A percentile compares a stretch with the other conserved stretches of the same genome.
Evolutionary conservation across 2,329 filamentous ascomycete genomes (phyloP).

Genomic region (Stachybotrys chartarum): DNA sequence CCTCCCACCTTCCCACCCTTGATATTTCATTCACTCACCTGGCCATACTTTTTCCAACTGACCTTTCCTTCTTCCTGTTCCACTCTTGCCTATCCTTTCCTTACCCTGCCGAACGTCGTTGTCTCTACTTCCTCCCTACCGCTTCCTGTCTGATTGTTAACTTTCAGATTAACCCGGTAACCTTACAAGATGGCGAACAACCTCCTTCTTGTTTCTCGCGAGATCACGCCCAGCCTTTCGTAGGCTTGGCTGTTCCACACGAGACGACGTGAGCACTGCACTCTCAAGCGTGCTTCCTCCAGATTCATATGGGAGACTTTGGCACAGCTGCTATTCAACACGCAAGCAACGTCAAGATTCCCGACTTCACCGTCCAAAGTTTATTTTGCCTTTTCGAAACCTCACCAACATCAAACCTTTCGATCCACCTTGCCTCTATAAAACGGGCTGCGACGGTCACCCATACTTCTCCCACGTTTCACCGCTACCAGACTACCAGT

Average conservation of each 20-base stretch:
- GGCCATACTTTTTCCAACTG: constrained; percentile 7
- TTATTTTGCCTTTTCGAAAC: not conserved
- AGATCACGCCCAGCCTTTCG: constrained; percentile 15
- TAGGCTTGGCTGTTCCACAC: constrained; percentile 11
- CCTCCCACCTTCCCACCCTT: no score
- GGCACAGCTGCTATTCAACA: no score
- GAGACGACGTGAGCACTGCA: constrained; percentile 12
- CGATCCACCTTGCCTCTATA: no score
- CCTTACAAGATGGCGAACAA: constrained; percentile 13
- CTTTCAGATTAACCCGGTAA: not conserved
- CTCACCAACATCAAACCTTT: not conserved
- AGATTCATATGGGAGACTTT: constrained; percentile 7
- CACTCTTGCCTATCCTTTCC: constrained; percentile 2
- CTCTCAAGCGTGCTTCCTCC: constrained; percentile 8
- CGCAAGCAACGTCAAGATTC: not conserved
- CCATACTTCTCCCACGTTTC: not conserved
- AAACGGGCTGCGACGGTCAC: not conserved
- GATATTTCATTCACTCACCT: constrained; percentile 1
- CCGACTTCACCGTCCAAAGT: not conserved
- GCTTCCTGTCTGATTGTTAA: not conserved
- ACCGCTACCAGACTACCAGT: not conserved
- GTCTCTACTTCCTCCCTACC: not conserved
- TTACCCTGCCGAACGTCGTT: not conserved
- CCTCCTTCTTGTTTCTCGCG: constrained; percentile 14
- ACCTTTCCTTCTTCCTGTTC: constrained; percentile 11